phyloP scores from a whole-genome alignment of 257 asterid genomes.

The Cruciata laevipes region DNA sequence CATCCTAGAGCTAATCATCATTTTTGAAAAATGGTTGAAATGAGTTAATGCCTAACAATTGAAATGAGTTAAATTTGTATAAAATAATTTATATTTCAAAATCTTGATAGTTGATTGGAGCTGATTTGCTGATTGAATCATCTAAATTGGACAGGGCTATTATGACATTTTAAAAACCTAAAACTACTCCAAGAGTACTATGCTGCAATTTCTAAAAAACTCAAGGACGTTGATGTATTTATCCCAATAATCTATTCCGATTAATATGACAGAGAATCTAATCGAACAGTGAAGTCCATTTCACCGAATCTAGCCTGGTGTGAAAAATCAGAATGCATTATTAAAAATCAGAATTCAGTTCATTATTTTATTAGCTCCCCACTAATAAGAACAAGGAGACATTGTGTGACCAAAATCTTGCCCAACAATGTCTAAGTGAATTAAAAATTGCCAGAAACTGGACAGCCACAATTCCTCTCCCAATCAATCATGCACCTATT shows the following conservation, averaged over 20 bases:
- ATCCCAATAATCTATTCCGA: neutral
- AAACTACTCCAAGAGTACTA: too few relatives aligned
- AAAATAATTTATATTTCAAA: too few relatives aligned
- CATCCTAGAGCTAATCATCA: too few relatives aligned
- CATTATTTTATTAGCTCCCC: neutral
- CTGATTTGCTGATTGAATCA: too few relatives aligned
- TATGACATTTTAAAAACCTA: too few relatives aligned
- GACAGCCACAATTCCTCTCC: slow-evolving; percentile 11
- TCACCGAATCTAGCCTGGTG: slow-evolving; percentile 6
- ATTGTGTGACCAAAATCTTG: slow-evolving; percentile 8
- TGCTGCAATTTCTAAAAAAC: too few relatives aligned
- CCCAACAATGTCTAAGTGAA: slow-evolving; percentile 11
- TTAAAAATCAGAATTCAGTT: slow-evolving; percentile 5
- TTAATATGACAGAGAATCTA: neutral
- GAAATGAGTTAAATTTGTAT: too few relatives aligned
- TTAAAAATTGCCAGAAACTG: neutral
- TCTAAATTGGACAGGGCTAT: too few relatives aligned
- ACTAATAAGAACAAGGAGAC: neutral
- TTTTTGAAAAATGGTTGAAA: too few relatives aligned
- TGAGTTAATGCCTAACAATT: too few relatives aligned
- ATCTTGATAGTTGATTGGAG: too few relatives aligned
- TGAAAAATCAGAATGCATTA: slow-evolving; percentile 8
- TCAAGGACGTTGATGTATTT: too few relatives aligned
- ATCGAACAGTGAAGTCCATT: slow-evolving; percentile 13
- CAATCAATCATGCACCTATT: slow-evolving; percentile 11